Evolutionary conservation across 805 yeast genomes (phyloP), one percentile per base, ranked within the genome.

Genomic region (Ogataea polymorpha): DNA sequence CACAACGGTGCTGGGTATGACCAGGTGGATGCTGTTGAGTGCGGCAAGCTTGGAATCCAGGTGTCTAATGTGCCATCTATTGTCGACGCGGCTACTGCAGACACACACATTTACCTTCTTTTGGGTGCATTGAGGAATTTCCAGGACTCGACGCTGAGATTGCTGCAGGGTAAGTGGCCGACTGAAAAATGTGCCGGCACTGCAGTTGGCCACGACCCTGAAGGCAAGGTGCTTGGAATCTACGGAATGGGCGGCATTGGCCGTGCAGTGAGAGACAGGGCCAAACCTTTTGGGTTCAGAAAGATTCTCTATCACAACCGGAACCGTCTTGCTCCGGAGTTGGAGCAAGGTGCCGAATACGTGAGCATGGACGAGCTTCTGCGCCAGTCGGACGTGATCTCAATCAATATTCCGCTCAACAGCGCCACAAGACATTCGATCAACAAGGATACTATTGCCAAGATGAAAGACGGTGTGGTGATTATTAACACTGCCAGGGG

Each of bases 221-320:
- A 71, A 47, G 87, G 86, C 7, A 82, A 82, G 56, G 71, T 71
- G 14, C 81, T 88, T 16, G 96, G 96, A 35, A 80, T 88, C 40
- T 68, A 84, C 38, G 96, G 96, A 12, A 73, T 88, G 77, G 96
- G 96, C 24, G 95, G 95, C 25, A 87, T 88, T 63, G 96, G 96
- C 34, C 77, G 89, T 44, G 85, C 86, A 23, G 79, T 88, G 38
- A 72, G 87, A 39, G 77, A 79, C 49, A 74, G 91, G 52, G 70
- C 86, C 47, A 63, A 66, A 49, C 90, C 91, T 7, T 87, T 88
- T 62, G 95, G 93, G 3, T 86, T 87, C 62, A 66, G 62, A 24
- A 79, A 77, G 53, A 76, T 84, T 49, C 62, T 82, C 27, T 88
- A 88, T 64, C 74, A 87, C 63, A 88, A 86, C 67, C 75, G 96